A percentile compares a stretch with the other conserved stretches of the same genome.
These are phyloP conservation scores for Ceratopteris richardii DNA, from an alignment of 75 land plant genomes.

Conservation along the genomic window DNA sequence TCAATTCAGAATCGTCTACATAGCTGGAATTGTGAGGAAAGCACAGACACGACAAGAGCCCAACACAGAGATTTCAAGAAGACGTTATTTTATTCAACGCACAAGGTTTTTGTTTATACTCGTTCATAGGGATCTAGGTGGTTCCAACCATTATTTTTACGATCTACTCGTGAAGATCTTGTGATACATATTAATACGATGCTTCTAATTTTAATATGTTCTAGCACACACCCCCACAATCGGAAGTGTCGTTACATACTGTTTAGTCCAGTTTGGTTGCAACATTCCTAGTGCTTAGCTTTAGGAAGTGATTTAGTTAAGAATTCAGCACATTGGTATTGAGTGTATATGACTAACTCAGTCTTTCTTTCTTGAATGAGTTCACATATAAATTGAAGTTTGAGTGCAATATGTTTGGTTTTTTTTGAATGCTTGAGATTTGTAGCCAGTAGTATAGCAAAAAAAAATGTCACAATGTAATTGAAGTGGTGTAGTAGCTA, in stretches of 20 bases:
- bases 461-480: constrained; percentile 1
- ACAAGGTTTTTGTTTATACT: not conserved
- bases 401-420: no score
- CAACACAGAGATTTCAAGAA: not conserved
- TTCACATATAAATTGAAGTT: not conserved
- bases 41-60: not conserved
- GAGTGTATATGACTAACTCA: not conserved
- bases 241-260: not conserved
- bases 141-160: no score
- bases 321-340: not conserved
- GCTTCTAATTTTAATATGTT: not conserved
- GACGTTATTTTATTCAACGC: not conserved
- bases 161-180: no score
- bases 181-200: no score
- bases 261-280: not conserved
- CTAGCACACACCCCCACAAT: not conserved
- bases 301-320: not conserved
- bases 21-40: no score
- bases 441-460: constrained; percentile 1
- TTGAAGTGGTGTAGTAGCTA: no score
- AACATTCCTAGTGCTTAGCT: not conserved
- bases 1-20: no score
- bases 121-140: not conserved
- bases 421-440: constrained; percentile 7
- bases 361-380: not conserved